Percentiles rank a stretch among this genome's conserved stretches.
These are phyloP conservation scores for Pilobolus umbonatus DNA, from an alignment of 192 early-diverging fungal species.

Conservation along the genomic window DNA sequence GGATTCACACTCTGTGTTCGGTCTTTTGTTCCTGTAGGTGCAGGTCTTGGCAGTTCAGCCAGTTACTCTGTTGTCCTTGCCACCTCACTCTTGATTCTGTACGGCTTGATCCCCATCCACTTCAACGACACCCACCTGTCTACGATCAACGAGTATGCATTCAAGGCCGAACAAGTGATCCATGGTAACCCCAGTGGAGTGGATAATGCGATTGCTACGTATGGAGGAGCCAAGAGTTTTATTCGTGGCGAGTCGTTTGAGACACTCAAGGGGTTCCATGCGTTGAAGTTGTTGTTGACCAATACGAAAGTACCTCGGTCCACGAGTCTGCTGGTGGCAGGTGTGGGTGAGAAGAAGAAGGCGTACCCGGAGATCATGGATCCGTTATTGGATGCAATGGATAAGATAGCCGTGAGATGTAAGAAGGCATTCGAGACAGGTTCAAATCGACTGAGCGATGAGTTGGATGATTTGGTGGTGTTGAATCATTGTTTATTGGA, in stretches of 20 bases:
- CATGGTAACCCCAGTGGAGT: slow-evolving; percentile 95
- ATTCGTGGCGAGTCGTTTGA: slow-evolving; percentile 51
- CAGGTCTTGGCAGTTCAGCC: slow-evolving; percentile 96
- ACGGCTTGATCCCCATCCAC: slow-evolving; percentile 35
- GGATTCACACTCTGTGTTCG: slow-evolving; percentile 63
- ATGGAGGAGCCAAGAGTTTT: slow-evolving; percentile 79
- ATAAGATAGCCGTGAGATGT: slow-evolving; percentile 48
- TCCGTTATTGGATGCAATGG: slow-evolving; percentile 63
- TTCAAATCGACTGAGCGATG: slow-evolving; percentile 11
- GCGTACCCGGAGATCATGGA: slow-evolving; percentile 57
- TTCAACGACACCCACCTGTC: slow-evolving; percentile 30
- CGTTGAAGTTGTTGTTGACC: slow-evolving; percentile 77
- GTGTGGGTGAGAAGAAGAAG: slow-evolving; percentile 58
- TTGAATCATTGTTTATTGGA: slow-evolving; percentile 81
- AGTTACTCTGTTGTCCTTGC: slow-evolving; percentile 79
- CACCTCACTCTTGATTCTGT: slow-evolving; percentile 64
- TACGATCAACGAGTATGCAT: slow-evolving; percentile 87
- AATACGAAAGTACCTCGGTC: slow-evolving; percentile 88
- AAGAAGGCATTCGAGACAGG: slow-evolving; percentile 33
- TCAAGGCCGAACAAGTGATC: slow-evolving; percentile 87
- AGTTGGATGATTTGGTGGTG: slow-evolving; percentile 59
- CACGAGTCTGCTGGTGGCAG: slow-evolving; percentile 81
- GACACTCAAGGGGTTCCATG: slow-evolving; percentile 48
- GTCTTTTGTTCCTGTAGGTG: slow-evolving; percentile 83
- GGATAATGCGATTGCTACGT: slow-evolving; percentile 88